Evolutionary conservation across 805 yeast species (phyloP), one percentile per base, ranked within the genome.

Genomic region (Lipomyces mesembrius): DNA sequence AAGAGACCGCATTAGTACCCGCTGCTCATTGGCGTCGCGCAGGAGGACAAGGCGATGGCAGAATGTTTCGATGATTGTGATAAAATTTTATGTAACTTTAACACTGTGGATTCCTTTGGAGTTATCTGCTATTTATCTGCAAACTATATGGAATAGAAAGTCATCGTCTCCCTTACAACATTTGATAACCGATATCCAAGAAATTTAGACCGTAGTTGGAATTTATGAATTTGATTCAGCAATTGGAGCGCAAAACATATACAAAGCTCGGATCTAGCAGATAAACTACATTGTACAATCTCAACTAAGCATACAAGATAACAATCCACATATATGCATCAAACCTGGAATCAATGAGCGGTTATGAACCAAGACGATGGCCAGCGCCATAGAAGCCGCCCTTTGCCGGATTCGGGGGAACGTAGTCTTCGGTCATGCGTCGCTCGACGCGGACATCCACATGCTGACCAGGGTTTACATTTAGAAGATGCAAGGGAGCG

Each of bases 381-480:
- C 99, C 98, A 1, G 78, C 74, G 2, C 98, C 98, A 17, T 76
- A 79, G 75, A 89, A 91, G 0, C 96, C 96, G 9, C 87, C 89
- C 8, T 43, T 32, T 1, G 59, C 59, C 14, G 82, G 77, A 76
- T 85, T 87, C 46, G 94, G 92, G n/a, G 91, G 86, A 55, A 76
- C 81, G 79, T 85, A 95, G 54, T 89, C 90, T 77, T 94, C 96
- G 62, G 92, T 96, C 62, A 90, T 80, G 72, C 89, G 89, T 75
- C 88, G 88, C 65, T 84, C 83, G n/a, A 95, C 95, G 53, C 87
- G 85, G 22, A 94, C 97, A 75, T 93, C 97, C 32, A 95, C 98
- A 68, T 90, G 95, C 80, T 94, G 98, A 58, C 96, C 97, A 75
- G 87, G 87, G 73, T 88, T 87, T 20, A 94, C 98, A 71, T 90